Percentiles rank a stretch among this genome's conserved stretches.
phyloP scores from a whole-genome alignment of 805 yeast genomes.

The Yamadazyma insecticola region DNA sequence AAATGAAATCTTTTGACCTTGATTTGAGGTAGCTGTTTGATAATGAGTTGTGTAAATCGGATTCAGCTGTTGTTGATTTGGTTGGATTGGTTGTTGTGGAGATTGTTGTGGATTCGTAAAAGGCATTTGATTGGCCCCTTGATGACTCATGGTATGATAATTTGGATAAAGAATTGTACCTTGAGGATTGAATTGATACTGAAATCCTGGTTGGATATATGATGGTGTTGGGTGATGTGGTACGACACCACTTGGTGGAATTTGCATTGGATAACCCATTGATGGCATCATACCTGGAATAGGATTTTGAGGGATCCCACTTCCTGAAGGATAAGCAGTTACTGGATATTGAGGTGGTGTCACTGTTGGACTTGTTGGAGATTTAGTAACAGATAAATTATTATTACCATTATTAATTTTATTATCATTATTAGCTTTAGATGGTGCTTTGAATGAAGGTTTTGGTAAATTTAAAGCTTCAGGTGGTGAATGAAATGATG shows the following conservation, averaged over 20 bases:
- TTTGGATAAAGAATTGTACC: too few relatives aligned
- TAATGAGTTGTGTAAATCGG: slow-evolving; percentile 1
- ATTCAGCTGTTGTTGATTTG: slow-evolving; percentile 7
- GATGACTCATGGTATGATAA: too few relatives aligned
- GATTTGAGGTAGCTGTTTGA: slow-evolving; percentile 31
- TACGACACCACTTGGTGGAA: too few relatives aligned
- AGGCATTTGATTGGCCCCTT: slow-evolving; percentile 2
- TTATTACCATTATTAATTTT: too few relatives aligned
- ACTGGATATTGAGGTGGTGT: slow-evolving; percentile 4
- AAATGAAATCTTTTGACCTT: slow-evolving; percentile 37
- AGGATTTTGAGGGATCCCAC: too few relatives aligned
- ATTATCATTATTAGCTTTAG: slow-evolving; percentile 3
- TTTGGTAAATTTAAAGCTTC: slow-evolving; percentile 53
- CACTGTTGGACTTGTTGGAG: neutral
- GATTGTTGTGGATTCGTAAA: slow-evolving; percentile 8
- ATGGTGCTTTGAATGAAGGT: slow-evolving; percentile 40
- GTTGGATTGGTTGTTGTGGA: slow-evolving; percentile 12
- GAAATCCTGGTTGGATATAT: too few relatives aligned
- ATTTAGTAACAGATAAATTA: too few relatives aligned
- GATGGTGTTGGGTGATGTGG: too few relatives aligned
- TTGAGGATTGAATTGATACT: too few relatives aligned
- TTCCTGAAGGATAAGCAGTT: too few relatives aligned
- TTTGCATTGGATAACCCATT: too few relatives aligned
- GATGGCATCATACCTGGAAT: too few relatives aligned
- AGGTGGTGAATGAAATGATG: slow-evolving; percentile 54